phyloP scores from a whole-genome alignment of 2,329 filamentous ascomycete species.

The Fusarium incarnatum region DNA sequence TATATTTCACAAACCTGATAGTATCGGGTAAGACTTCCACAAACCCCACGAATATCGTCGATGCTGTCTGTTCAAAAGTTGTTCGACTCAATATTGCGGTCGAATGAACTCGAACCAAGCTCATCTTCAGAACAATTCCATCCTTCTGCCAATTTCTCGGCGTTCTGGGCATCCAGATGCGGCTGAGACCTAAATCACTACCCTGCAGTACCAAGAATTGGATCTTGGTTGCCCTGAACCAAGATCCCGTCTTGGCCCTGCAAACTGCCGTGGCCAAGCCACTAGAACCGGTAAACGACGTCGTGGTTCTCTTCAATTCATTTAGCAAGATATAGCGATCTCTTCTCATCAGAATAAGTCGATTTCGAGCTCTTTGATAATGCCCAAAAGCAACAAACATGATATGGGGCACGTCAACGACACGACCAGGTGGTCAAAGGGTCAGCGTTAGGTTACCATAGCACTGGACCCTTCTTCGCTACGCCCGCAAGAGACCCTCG shows the following conservation, averaged over 20 bases:
- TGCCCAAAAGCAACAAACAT: background rate
- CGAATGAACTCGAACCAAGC: background rate
- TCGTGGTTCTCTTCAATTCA: background rate
- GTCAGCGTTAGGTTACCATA: background rate
- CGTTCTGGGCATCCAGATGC: background rate
- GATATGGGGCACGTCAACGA: background rate
- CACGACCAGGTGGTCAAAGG: background rate
- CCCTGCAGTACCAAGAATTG: conserved; percentile 7
- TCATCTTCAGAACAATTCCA: background rate
- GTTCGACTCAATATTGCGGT: background rate
- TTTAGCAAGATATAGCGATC: background rate
- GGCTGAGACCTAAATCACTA: background rate
- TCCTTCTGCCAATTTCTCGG: conserved; percentile 1
- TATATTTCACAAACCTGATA: too few species aligned
- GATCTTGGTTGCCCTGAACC: background rate
- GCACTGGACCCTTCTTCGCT: background rate
- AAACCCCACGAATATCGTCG: background rate
- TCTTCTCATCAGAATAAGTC: background rate
- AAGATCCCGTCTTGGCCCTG: background rate
- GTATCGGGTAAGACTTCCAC: background rate
- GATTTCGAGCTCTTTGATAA: too few species aligned
- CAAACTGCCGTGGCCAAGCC: conserved; percentile 12
- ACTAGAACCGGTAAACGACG: background rate
- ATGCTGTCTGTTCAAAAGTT: background rate
- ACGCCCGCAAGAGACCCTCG: conserved; percentile 22